These are phyloP conservation scores for Besnoitia besnoiti DNA, from an alignment of 169 alveolate genomes.

Conservation along the genomic window DNA sequence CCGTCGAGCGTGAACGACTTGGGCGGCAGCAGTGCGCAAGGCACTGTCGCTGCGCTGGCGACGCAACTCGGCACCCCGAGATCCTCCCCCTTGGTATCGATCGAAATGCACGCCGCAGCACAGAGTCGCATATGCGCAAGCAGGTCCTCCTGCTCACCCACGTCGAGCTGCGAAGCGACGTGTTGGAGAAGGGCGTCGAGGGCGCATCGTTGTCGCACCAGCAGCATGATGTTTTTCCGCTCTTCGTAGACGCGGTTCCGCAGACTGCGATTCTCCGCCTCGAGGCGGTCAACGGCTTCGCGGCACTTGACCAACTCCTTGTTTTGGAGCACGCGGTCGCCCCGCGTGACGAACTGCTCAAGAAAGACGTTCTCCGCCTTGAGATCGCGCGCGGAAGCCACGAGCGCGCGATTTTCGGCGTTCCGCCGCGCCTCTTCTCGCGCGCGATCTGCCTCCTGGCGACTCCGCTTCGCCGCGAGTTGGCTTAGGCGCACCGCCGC, in stretches of 20 bases:
- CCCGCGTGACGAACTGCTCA: conserved; percentile 5
- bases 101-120: background rate
- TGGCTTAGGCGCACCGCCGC: background rate
- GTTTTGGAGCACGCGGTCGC: conserved; percentile 16
- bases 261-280: background rate
- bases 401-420: background rate
- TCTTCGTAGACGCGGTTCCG: background rate
- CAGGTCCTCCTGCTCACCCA: background rate
- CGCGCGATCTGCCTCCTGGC: background rate
- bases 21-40: background rate
- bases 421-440: background rate
- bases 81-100: background rate
- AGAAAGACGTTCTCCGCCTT: conserved; percentile 3
- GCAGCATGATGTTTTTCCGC: background rate
- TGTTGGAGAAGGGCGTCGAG: background rate
- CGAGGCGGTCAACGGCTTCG: background rate
- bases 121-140: background rate
- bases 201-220: background rate
- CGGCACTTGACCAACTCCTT: background rate
- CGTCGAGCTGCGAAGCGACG: background rate
- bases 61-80: no score
- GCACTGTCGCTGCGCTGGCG: background rate
- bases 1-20: background rate
- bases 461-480: background rate
- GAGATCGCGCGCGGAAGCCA: background rate